phyloP scores from a whole-genome alignment of 306 rosid genomes.

The Astragalus membranaceus region DNA sequence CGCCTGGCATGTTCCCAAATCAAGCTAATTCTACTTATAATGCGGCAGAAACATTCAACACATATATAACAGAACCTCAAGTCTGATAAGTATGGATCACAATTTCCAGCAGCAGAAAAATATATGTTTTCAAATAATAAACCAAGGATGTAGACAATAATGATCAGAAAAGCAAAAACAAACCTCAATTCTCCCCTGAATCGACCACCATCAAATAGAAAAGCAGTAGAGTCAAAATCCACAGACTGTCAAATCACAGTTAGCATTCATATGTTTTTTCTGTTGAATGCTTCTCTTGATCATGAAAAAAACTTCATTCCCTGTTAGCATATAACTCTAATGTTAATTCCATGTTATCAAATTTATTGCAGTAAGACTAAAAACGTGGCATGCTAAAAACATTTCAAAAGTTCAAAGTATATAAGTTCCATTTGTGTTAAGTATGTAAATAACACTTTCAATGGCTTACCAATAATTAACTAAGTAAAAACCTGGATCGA shows the following conservation, averaged over 20 bases:
- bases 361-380: background rate
- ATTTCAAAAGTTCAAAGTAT: no score
- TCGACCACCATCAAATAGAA: slow-evolving; percentile 61
- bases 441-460: background rate
- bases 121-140: no score
- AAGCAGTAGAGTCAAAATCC: slow-evolving; percentile 56
- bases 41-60: no score
- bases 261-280: slow-evolving; percentile 64
- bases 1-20: no score
- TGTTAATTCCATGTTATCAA: background rate
- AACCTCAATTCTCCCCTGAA: slow-evolving; percentile 60
- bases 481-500: background rate
- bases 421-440: background rate
- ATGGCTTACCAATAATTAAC: background rate
- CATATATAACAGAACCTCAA: no score
- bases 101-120: no score
- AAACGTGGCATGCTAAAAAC: background rate
- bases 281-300: slow-evolving; percentile 60
- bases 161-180: background rate
- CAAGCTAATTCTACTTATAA: no score
- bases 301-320: slow-evolving; percentile 58
- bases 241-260: slow-evolving; percentile 61
- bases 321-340: background rate
- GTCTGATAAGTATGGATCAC: no score
- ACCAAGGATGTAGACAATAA: no score